These are phyloP conservation scores for Paramecium biaurelia DNA, from an alignment of 73 alveolate species.

Conservation along the genomic window DNA sequence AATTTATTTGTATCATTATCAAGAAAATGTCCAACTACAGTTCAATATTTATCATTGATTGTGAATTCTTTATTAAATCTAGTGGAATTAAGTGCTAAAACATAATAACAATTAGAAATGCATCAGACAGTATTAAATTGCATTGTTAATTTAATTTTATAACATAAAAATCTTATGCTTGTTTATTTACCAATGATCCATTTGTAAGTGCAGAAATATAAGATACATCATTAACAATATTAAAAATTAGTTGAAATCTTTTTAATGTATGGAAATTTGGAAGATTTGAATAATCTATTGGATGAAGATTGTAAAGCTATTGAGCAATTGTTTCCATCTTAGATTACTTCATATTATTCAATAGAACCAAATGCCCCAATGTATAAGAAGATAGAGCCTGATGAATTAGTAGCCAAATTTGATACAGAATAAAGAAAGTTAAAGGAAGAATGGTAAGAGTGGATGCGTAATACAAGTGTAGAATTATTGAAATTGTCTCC, in stretches of 20 bases:
- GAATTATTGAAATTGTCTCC: conserved; percentile 86
- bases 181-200: conserved; percentile 58
- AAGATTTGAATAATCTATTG: conserved; percentile 42
- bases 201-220: conserved; percentile 24
- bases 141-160: conserved; percentile 27
- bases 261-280: conserved; percentile 59
- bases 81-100: conserved; percentile 3
- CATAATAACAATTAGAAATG: background rate
- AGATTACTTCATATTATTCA: background rate
- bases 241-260: conserved; percentile 56
- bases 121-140: conserved; percentile 48
- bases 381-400: conserved; percentile 61
- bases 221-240: conserved; percentile 52
- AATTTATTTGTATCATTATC: conserved; percentile 40
- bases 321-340: background rate
- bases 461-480: conserved; percentile 91
- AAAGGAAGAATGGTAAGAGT: conserved; percentile 92
- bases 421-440: conserved; percentile 34
- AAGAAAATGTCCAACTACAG: conserved; percentile 53
- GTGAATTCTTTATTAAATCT: conserved; percentile 43
- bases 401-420: conserved; percentile 45
- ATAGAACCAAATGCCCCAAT: conserved; percentile 48
- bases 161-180: conserved; percentile 45
- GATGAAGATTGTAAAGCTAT: conserved; percentile 41
- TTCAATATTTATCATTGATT: conserved; percentile 50